Percentiles rank a stretch among this genome's conserved stretches.
Evolutionary conservation across 768 basidiomycete genomes (phyloP).

Genomic region (Mycena leptocephala): DNA sequence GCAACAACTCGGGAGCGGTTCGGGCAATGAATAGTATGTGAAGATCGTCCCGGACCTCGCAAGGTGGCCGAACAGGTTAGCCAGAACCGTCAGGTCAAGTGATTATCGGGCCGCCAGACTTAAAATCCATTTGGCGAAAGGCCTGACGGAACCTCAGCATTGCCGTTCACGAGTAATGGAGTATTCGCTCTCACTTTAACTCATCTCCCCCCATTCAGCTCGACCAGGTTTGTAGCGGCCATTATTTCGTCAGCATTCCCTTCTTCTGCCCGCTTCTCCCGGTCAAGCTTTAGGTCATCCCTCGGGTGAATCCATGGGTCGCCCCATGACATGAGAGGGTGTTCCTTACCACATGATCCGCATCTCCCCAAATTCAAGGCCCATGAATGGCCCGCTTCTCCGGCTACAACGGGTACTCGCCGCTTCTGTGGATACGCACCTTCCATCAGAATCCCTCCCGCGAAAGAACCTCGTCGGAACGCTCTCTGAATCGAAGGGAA

Average conservation of each 20-base stretch:
- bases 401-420: conserved; percentile 9
- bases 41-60: background rate
- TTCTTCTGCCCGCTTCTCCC: conserved; percentile 3
- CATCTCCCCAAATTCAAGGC: conserved; percentile 15
- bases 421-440: conserved; percentile 6
- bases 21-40: too few species aligned
- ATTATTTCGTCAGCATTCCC: conserved; percentile 2
- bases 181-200: conserved; percentile 5
- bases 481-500: conserved; percentile 3
- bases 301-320: background rate
- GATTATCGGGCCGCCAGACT: background rate
- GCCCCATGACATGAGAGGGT: conserved; percentile 3
- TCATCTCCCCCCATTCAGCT: conserved; percentile 7
- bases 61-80: background rate
- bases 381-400: conserved; percentile 14
- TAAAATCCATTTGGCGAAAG: background rate
- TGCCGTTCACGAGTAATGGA: conserved; percentile 6
- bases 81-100: background rate
- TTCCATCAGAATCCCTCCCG: conserved; percentile 14
- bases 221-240: conserved; percentile 3
- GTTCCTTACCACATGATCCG: background rate
- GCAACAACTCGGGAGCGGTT: too few species aligned
- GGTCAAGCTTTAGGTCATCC: background rate
- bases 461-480: conserved; percentile 1
- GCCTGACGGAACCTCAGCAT: conserved; percentile 7